These are phyloP conservation scores for Papiliotrema nemorosa DNA, from an alignment of 1,284 basidiomycete genomes.

Conservation along the genomic window DNA sequence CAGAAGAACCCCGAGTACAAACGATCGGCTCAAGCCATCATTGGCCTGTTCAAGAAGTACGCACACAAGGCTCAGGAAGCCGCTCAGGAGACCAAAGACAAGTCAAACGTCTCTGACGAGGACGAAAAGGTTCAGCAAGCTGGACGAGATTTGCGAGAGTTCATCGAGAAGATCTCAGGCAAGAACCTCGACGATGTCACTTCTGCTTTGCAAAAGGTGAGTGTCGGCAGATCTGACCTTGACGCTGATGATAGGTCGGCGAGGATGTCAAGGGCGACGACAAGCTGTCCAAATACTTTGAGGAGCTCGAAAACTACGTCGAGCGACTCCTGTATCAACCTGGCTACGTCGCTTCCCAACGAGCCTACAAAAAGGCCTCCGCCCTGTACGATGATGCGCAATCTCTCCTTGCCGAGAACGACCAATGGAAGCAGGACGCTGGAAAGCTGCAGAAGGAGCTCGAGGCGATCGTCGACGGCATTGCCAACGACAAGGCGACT, in stretches of 20 bases:
- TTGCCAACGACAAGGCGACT: constrained; percentile 41
- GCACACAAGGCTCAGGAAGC: constrained; percentile 47
- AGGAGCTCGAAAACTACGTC: constrained; percentile 40
- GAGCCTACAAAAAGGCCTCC: constrained; percentile 44
- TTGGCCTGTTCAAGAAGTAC: constrained; percentile 52
- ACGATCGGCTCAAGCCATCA: constrained; percentile 47
- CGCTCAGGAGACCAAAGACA: constrained; percentile 44
- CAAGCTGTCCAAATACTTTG: constrained; percentile 43
- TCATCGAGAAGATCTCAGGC: constrained; percentile 49
- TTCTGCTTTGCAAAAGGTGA: constrained; percentile 43
- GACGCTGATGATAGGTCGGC: constrained; percentile 21
- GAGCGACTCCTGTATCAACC: constrained; percentile 46
- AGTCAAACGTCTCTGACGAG: constrained; percentile 46
- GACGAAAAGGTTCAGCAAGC: constrained; percentile 47
- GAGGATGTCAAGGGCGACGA: constrained; percentile 48
- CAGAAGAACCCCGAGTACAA: constrained; percentile 49
- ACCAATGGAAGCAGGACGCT: constrained; percentile 44
- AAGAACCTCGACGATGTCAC: constrained; percentile 48
- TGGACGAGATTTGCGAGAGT: constrained; percentile 45
- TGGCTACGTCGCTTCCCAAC: constrained; percentile 46
- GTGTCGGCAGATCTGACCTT: not conserved
- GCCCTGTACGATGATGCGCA: constrained; percentile 49
- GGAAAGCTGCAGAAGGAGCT: constrained; percentile 43
- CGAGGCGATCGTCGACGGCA: constrained; percentile 44
- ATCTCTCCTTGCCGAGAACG: constrained; percentile 42